Evolutionary conservation across 306 rosid genomes (phyloP).

Genomic region (Cicer cuneatum): DNA sequence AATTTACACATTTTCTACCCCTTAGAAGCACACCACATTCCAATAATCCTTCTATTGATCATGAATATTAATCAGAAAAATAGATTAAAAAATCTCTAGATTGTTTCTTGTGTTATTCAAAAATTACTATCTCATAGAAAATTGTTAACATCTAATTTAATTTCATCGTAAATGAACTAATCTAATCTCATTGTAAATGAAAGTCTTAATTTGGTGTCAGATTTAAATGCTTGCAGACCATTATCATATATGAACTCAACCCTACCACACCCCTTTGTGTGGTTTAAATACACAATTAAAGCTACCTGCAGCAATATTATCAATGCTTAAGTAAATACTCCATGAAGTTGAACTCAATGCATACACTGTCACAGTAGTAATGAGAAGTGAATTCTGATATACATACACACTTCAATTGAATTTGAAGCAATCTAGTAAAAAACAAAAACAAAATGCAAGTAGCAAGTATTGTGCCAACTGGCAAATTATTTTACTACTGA

Average conservation of each 20-base stretch:
- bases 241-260: conserved; percentile 8
- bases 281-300: conserved; percentile 35
- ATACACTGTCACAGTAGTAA: conserved; percentile 28
- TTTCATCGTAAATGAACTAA: too few species aligned
- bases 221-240: conserved; percentile 41
- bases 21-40: too few species aligned
- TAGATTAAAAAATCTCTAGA: too few species aligned
- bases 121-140: too few species aligned
- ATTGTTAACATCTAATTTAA: too few species aligned
- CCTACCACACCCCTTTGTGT: conserved; percentile 8
- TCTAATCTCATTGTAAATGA: too few species aligned
- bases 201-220: neutral
- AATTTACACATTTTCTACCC: too few species aligned
- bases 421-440: neutral
- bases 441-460: neutral
- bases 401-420: neutral
- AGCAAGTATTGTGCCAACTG: conserved; percentile 31
- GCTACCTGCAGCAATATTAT: conserved; percentile 41
- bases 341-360: conserved; percentile 25
- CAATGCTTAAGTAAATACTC: conserved; percentile 43
- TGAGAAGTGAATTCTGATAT: conserved; percentile 4
- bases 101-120: too few species aligned
- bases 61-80: too few species aligned
- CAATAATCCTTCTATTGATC: too few species aligned
- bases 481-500: conserved; percentile 26